Base-by-base conservation (phyloP, 441 rosid genomes). In the Adansonia madagascariensis region DNA sequence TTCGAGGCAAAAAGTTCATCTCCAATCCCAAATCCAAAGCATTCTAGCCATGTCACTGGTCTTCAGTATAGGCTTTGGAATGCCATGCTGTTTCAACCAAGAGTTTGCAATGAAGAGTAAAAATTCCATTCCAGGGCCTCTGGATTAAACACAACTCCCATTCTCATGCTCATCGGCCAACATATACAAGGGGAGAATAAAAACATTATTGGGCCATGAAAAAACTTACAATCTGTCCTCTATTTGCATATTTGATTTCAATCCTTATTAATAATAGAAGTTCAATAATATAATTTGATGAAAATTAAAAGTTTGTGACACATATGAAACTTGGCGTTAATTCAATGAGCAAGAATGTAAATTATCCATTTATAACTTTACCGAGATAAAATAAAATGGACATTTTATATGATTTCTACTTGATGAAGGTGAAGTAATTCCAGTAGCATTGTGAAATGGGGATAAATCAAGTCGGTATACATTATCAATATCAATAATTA, bases 111-210 rank as follows among this genome's bases (percentile, higher is more conserved):
- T 78, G 81, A 95, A 89, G 14, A 88, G 31, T 27, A 27, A 27
- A 27, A 27, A 27, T 27, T 27, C 96, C 76, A 80, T 81, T 93
- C 97, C 74, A 90, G 67, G 2, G 97, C 99, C 88, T 95, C 96
- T 0, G 97, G 99, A 66, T 95, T 93, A 72, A 92, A 93, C 62
- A 93, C 97, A 0, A 93, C 88, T 4, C 98, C 99, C 94, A 90
- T 90, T 75, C 88, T 89, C 89, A 88, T 80, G 75, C 92, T 93
- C 94, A 93, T 92, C 94, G 90, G 91, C 77, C 73, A 74, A 67
- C 24, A 62, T 27, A 2, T 27, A 27, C 31, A 27, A 27, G 31
- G 2, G 31, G n/a, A 3, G 66, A 9, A 60, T 15, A 46, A 4
- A 60, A 3, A 53, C 41, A 77, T 61, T 22, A 8, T 70, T 49